A percentile compares a stretch with the other conserved stretches of the same genome.
phyloP scores from a whole-genome alignment of 2,329 filamentous ascomycete species.

The Leptographium radiaticola region DNA sequence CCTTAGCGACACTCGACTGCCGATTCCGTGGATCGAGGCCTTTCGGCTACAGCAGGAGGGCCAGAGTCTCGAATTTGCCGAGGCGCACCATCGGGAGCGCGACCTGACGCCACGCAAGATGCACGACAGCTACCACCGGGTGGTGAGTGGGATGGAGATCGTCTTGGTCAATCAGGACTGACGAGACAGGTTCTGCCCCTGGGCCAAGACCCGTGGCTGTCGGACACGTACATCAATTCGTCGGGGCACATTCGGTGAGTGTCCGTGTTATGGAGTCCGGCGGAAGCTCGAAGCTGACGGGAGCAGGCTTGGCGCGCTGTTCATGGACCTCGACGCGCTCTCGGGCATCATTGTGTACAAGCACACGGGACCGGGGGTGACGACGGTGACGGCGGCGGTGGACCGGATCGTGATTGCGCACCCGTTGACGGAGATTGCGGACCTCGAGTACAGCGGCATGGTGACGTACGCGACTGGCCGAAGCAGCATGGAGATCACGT shows the following conservation, averaged over 20 bases:
- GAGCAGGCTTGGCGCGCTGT: constrained; percentile 50
- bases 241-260: constrained; percentile 57
- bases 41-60: constrained; percentile 39
- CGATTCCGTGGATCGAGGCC: constrained; percentile 57
- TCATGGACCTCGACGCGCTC: constrained; percentile 71
- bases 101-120: constrained; percentile 54
- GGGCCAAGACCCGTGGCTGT: constrained; percentile 61
- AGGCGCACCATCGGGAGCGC: constrained; percentile 25
- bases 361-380: constrained; percentile 42
- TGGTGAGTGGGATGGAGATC: constrained; percentile 26
- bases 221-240: constrained; percentile 67
- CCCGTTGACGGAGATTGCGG: constrained; percentile 63
- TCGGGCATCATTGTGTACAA: constrained; percentile 67
- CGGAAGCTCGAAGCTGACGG: background rate
- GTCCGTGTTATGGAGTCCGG: constrained; percentile 19
- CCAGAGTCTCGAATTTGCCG: constrained; percentile 14
- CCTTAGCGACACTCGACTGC: constrained; percentile 20
- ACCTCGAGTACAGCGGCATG: constrained; percentile 55
- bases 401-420: constrained; percentile 47
- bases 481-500: constrained; percentile 61
- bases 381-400: constrained; percentile 34
- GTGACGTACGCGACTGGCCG: constrained; percentile 58
- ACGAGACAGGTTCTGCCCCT: constrained; percentile 37
- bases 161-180: background rate
- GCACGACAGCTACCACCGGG: constrained; percentile 56